Percentiles rank a stretch among this genome's conserved stretches.
These are phyloP conservation scores for Amesomyces nigricolor DNA, from an alignment of 2,329 filamentous ascomycete genomes.

Conservation along the genomic window DNA sequence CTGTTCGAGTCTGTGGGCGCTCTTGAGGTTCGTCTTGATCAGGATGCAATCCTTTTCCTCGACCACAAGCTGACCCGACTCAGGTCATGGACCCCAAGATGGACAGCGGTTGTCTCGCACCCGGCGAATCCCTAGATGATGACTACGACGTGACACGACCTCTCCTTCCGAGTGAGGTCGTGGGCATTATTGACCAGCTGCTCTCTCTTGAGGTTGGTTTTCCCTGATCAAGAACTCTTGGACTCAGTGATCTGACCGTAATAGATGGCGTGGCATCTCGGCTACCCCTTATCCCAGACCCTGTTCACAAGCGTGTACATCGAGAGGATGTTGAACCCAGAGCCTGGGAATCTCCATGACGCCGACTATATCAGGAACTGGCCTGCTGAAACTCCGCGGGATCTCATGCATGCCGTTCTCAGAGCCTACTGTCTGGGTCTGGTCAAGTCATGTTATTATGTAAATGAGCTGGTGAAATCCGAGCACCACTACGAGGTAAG, in stretches of 20 bases:
- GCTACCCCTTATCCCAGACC: constrained; percentile 92
- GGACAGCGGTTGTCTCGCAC: constrained; percentile 82
- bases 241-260: constrained; percentile 5
- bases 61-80: constrained; percentile 2
- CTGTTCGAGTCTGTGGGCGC: constrained; percentile 91
- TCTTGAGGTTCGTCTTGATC: constrained; percentile 53
- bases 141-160: constrained; percentile 67
- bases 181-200: constrained; percentile 92
- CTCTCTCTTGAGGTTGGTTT: constrained; percentile 72
- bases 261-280: constrained; percentile 92
- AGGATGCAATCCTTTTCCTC: neutral
- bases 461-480: constrained; percentile 69
- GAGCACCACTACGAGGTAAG: constrained; percentile 86
- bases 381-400: constrained; percentile 29
- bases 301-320: constrained; percentile 90
- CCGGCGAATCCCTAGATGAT: constrained; percentile 76
- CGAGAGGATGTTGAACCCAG: constrained; percentile 71
- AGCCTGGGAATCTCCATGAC: constrained; percentile 57
- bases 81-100: constrained; percentile 99
- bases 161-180: constrained; percentile 69
- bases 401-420: constrained; percentile 58
- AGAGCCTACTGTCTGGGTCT: constrained; percentile 81
- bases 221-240: neutral
- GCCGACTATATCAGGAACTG: constrained; percentile 53
- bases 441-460: constrained; percentile 74